Percentiles rank a stretch among this genome's conserved stretches.
Evolutionary conservation across 1,284 basidiomycete genomes (phyloP).

Genomic region (Golubevia pallescens): DNA sequence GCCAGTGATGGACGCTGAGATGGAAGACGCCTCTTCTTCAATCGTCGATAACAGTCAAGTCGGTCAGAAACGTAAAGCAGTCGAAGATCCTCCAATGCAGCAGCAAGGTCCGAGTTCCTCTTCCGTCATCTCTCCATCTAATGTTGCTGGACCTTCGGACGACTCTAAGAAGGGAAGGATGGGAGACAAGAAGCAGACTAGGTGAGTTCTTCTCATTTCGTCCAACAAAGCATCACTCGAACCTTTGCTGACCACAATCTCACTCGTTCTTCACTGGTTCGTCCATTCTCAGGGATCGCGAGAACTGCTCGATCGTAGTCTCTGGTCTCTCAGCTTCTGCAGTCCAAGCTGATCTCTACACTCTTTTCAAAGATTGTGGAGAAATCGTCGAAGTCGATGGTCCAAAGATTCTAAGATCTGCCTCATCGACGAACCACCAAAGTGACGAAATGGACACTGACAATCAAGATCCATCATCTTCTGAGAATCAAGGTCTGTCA

Average conservation of each 20-base stretch:
- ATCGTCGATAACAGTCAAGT: not conserved
- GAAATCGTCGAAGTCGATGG: slow-evolving; percentile 42
- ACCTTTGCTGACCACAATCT: not conserved
- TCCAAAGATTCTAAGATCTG: slow-evolving; percentile 17
- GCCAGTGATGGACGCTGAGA: not conserved
- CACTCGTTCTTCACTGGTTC: not conserved
- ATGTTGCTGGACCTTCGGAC: slow-evolving; percentile 11
- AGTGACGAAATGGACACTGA: slow-evolving; percentile 8
- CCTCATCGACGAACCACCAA: not conserved
- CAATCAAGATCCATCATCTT: not conserved
- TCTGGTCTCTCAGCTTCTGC: slow-evolving; percentile 24
- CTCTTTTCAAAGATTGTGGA: slow-evolving; percentile 54
- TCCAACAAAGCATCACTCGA: not conserved
- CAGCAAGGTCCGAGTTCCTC: not conserved
- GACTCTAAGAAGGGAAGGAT: slow-evolving; percentile 5
- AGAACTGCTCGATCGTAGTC: slow-evolving; percentile 53
- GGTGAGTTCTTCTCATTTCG: not conserved
- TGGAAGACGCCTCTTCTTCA: slow-evolving; percentile 1
- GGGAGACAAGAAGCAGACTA: slow-evolving; percentile 22
- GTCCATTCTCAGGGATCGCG: slow-evolving; percentile 40
- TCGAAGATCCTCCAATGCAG: not conserved
- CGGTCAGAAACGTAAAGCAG: not conserved
- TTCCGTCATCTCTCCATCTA: slow-evolving; percentile 6
- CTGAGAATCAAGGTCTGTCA: not conserved
- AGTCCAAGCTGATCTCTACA: slow-evolving; percentile 25